These are phyloP conservation scores for Phytophthora citrophthora DNA, from an alignment of 352 stramenopile species.

Conservation along the genomic window DNA sequence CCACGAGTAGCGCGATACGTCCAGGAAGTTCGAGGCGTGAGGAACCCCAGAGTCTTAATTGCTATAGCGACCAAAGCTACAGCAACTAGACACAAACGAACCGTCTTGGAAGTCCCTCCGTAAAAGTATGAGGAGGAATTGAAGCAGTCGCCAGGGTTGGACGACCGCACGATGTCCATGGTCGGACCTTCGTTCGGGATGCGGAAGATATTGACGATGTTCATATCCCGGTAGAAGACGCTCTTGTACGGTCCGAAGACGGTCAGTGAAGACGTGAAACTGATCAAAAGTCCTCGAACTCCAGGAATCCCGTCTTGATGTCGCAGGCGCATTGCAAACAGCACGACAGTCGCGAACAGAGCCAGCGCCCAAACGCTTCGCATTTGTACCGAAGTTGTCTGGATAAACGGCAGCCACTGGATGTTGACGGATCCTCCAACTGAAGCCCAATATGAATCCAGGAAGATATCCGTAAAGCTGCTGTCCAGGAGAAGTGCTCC, in stretches of 20 bases:
- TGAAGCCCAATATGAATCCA: conserved; percentile 47
- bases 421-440: conserved; percentile 28
- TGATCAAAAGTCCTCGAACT: conserved; percentile 42
- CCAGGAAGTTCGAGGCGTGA: conserved; percentile 10
- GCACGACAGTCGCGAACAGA: conserved; percentile 32
- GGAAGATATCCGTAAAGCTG: conserved; percentile 44
- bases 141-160: conserved; percentile 17
- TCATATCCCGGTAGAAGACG: conserved; percentile 19
- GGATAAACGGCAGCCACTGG: conserved; percentile 34
- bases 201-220: conserved; percentile 22
- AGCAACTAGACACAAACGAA: conserved; percentile 17
- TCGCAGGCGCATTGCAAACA: conserved; percentile 21
- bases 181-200: conserved; percentile 11
- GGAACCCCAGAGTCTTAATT: conserved; percentile 11
- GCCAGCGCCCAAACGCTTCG: conserved; percentile 52
- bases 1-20: conserved; percentile 4
- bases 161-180: conserved; percentile 21
- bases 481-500: conserved; percentile 47
- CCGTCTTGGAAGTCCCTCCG: conserved; percentile 13
- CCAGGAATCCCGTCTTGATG: conserved; percentile 28
- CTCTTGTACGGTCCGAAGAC: conserved; percentile 44
- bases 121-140: conserved; percentile 29
- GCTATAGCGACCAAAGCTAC: conserved; percentile 1
- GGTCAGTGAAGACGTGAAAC: conserved; percentile 41
- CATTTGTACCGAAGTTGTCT: conserved; percentile 49